A percentile compares a stretch with the other conserved stretches of the same genome.
These are phyloP conservation scores for Saccharomycopsis vini DNA, from an alignment of 805 yeast species.

Conservation along the genomic window DNA sequence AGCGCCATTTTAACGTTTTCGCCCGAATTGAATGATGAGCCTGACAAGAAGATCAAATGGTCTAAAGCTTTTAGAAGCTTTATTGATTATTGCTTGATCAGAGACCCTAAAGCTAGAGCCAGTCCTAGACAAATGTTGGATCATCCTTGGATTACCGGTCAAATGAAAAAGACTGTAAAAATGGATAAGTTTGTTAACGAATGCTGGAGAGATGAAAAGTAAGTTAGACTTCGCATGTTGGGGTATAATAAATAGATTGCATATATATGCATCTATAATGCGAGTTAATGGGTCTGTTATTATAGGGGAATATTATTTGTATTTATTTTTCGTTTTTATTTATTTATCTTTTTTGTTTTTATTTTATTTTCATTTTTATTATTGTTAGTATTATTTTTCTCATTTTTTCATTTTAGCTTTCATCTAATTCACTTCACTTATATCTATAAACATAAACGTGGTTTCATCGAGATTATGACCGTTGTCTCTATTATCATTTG, in stretches of 20 bases:
- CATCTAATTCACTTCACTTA: too few relatives aligned
- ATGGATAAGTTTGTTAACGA: conserved; percentile 80
- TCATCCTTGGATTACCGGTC: conserved; percentile 90
- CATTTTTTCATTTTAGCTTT: too few relatives aligned
- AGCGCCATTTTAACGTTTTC: conserved; percentile 73
- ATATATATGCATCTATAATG: too few relatives aligned
- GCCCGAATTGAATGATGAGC: conserved; percentile 73
- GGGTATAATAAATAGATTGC: too few relatives aligned
- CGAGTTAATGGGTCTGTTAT: too few relatives aligned
- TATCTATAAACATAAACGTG: too few relatives aligned
- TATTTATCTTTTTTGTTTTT: too few relatives aligned
- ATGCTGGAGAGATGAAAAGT: conserved; percentile 47
- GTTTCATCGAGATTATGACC: too few relatives aligned
- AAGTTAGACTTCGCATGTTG: too few relatives aligned
- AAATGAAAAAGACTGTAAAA: conserved; percentile 58
- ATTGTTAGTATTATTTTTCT: neutral
- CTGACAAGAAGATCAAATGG: conserved; percentile 72
- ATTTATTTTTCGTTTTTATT: neutral
- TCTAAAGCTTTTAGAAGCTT: conserved; percentile 75
- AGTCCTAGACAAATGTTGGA: conserved; percentile 86
- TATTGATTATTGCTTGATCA: conserved; percentile 68
- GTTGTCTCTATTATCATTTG: too few relatives aligned
- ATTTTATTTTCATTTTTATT: neutral
- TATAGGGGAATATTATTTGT: too few relatives aligned
- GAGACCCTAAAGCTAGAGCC: conserved; percentile 73